phyloP scores from a whole-genome alignment of 2,329 filamentous ascomycete genomes.

The Lecanicillium sp. region DNA sequence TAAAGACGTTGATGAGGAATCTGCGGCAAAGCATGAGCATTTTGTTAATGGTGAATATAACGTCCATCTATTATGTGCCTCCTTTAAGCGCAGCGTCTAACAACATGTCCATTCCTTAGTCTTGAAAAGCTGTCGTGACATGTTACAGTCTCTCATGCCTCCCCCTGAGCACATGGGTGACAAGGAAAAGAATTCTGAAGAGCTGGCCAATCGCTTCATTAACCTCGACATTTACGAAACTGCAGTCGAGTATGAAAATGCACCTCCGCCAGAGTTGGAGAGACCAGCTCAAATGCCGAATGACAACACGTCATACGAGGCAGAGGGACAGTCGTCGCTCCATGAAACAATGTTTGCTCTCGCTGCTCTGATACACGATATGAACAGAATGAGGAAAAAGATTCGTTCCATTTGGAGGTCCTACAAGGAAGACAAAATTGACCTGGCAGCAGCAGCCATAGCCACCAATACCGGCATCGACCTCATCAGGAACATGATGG shows the following conservation, averaged over 20 bases:
- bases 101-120: not conserved
- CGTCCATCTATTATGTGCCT: not conserved
- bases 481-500: conserved; percentile 14
- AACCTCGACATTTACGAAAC: too few species aligned
- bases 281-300: conserved; percentile 20
- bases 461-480: conserved; percentile 21
- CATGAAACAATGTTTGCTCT: not conserved
- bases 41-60: not conserved
- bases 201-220: too few species aligned
- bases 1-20: too few species aligned
- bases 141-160: conserved; percentile 12
- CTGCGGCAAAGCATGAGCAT: conserved; percentile 7
- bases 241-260: conserved; percentile 16
- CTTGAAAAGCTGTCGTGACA: conserved; percentile 11
- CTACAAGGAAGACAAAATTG: conserved; percentile 19
- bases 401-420: conserved; percentile 17
- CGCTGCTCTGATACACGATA: too few species aligned
- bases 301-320: conserved; percentile 16
- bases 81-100: not conserved
- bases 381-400: not conserved
- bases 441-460: conserved; percentile 21
- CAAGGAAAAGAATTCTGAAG: too few species aligned
- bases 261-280: conserved; percentile 20
- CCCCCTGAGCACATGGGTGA: too few species aligned
- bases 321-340: not conserved